A percentile compares a stretch with the other conserved stretches of the same genome.
Evolutionary conservation across 1,139 yeast genomes (phyloP).

Genomic region (Debaryomycetaceae sp.): DNA sequence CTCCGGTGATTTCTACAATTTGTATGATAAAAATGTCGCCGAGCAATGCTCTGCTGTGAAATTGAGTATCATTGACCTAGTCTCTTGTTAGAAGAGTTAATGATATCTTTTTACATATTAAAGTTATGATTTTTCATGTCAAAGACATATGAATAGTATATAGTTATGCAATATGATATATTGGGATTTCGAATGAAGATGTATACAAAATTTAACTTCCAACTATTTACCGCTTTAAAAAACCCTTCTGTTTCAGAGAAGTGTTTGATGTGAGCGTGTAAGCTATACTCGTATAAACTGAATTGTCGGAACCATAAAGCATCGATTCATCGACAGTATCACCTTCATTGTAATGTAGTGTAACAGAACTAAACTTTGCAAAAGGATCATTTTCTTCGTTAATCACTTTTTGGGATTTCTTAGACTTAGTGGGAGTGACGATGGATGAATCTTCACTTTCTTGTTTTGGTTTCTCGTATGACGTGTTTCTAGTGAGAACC

Average conservation of each 20-base stretch:
- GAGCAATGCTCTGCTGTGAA: constrained; percentile 64
- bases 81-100: constrained; percentile 44
- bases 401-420: constrained; percentile 1
- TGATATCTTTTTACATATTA: neutral
- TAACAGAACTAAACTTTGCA: constrained; percentile 82
- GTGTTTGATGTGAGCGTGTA: constrained; percentile 50
- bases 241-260: constrained; percentile 30
- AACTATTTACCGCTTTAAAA: constrained; percentile 21
- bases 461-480: constrained; percentile 15
- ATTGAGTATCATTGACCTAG: constrained; percentile 62
- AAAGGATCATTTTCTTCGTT: constrained; percentile 66
- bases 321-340: constrained; percentile 35
- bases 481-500: constrained; percentile 58
- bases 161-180: neutral
- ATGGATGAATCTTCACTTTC: constrained; percentile 7
- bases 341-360: constrained; percentile 70
- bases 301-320: constrained; percentile 46
- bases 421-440: constrained; percentile 2
- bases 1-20: constrained; percentile 79
- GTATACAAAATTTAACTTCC: neutral
- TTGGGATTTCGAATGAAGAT: neutral
- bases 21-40: constrained; percentile 69
- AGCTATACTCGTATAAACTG: constrained; percentile 62
- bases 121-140: neutral
- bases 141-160: neutral